Conservation (phyloP, 805 yeast species). For the Metschnikowia cerradonensis region DNA sequence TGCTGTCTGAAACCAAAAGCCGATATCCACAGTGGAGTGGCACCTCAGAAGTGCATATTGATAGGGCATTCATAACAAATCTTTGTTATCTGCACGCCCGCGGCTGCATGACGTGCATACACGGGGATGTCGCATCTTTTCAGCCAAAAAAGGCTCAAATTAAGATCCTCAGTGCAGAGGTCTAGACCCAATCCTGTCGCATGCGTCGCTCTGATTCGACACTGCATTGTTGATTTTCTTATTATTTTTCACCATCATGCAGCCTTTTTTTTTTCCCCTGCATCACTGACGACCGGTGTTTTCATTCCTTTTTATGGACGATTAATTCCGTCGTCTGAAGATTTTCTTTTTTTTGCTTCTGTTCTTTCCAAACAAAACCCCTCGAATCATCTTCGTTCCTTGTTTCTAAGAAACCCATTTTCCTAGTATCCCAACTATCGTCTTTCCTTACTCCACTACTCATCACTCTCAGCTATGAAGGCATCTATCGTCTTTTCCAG, state of each 20-base stretch:
- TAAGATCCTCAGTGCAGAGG: constrained; percentile 5
- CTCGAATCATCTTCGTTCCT: neutral
- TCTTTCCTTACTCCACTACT: constrained; percentile 21
- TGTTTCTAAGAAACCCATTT: neutral
- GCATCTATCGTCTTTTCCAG: constrained; percentile 14
- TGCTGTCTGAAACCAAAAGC: neutral
- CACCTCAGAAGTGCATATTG: neutral
- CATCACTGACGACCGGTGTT: constrained; percentile 1
- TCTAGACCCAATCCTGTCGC: constrained; percentile 6
- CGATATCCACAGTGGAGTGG: neutral
- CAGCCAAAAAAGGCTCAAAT: constrained; percentile 8
- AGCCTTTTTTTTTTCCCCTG: constrained; percentile 3
- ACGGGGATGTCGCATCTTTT: neutral
- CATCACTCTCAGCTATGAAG: constrained; percentile 10
- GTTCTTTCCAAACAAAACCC: neutral
- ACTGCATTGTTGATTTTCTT: neutral
- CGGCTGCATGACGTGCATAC: neutral
- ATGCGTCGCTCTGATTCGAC: constrained; percentile 2
- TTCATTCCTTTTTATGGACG: constrained; percentile 5
- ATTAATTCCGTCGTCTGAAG: neutral
- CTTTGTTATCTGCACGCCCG: neutral
- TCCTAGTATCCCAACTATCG: constrained; percentile 20
- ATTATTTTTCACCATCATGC: constrained; percentile 1
- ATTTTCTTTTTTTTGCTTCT: constrained; percentile 4
- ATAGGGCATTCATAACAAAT: neutral